phyloP scores from a whole-genome alignment of 768 basidiomycete species.

The Cantharellus anzutake region DNA sequence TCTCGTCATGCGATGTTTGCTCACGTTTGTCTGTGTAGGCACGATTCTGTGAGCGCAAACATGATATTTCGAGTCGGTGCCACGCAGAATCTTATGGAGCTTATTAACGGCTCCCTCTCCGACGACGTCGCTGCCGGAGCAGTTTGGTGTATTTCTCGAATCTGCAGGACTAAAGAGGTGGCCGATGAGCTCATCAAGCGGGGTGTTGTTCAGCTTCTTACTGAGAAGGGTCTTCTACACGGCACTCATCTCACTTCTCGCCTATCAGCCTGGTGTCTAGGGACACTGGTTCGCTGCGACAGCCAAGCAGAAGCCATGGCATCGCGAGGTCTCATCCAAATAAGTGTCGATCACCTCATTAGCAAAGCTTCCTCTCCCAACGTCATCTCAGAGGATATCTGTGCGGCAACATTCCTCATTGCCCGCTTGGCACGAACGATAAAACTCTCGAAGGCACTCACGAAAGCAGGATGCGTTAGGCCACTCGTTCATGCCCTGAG shows the following conservation, averaged over 20 bases:
- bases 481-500: conserved; percentile 2
- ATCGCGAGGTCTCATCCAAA: background rate
- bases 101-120: conserved; percentile 1
- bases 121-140: background rate
- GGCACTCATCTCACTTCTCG: background rate
- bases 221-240: background rate
- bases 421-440: conserved; percentile 5
- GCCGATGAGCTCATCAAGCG: conserved; percentile 5
- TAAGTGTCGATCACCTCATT: conserved; percentile 4
- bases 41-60: conserved; percentile 6
- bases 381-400: background rate
- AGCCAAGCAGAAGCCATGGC: conserved; percentile 2
- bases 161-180: conserved; percentile 4
- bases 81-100: conserved; percentile 1
- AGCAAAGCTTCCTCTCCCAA: background rate
- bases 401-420: conserved; percentile 5
- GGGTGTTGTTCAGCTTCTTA: conserved; percentile 1
- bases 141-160: conserved; percentile 6
- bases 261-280: conserved; percentile 5
- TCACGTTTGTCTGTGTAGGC: background rate
- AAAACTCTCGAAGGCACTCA: conserved; percentile 4
- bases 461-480: conserved; percentile 4
- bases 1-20: background rate
- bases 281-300: conserved; percentile 5
- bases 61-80: conserved; percentile 6